Conservation (phyloP, 1,139 yeast genomes). For the Spencermartinsiella ligniputridi region DNA sequence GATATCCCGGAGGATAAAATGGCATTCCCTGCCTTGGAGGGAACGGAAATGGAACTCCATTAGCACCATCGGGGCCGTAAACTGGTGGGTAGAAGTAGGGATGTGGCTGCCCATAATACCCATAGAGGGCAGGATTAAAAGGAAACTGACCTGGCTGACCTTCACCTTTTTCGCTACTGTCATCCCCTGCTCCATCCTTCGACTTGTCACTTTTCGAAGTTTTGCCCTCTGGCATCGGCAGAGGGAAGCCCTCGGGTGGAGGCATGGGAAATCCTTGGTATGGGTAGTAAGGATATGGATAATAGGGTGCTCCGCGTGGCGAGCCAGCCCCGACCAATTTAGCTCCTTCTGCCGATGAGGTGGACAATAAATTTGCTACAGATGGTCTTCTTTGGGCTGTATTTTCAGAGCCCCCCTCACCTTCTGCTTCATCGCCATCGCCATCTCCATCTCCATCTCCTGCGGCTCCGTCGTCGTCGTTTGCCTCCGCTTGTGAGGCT, state of each 20-base stretch:
- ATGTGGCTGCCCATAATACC: constrained; percentile 7
- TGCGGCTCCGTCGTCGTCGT: neutral
- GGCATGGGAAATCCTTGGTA: constrained; percentile 4
- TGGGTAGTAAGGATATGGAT: constrained; percentile 1
- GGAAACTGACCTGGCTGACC: constrained; percentile 10
- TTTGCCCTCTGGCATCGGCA: constrained; percentile 1
- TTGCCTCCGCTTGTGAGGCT: neutral
- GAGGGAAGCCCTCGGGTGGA: constrained; percentile 1
- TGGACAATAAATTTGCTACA: constrained; percentile 18
- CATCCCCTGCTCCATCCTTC: constrained; percentile 4
- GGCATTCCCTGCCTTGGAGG: constrained; percentile 2
- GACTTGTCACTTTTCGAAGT: neutral
- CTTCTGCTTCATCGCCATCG: constrained; percentile 2
- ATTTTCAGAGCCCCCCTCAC: constrained; percentile 5
- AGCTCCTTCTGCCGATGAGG: constrained; percentile 15
- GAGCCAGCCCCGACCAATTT: neutral
- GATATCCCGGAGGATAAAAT: constrained; percentile 2
- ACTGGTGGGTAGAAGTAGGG: constrained; percentile 9
- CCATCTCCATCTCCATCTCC: neutral
- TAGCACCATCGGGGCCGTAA: constrained; percentile 4
- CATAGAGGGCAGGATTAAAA: constrained; percentile 5
- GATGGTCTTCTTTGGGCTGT: constrained; percentile 17
- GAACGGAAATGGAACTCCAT: neutral
- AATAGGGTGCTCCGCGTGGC: constrained; percentile 3
- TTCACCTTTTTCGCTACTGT: neutral